Evolutionary conservation across 2,329 filamentous ascomycete genomes (phyloP).

Genomic region (Pyricularia grisea): DNA sequence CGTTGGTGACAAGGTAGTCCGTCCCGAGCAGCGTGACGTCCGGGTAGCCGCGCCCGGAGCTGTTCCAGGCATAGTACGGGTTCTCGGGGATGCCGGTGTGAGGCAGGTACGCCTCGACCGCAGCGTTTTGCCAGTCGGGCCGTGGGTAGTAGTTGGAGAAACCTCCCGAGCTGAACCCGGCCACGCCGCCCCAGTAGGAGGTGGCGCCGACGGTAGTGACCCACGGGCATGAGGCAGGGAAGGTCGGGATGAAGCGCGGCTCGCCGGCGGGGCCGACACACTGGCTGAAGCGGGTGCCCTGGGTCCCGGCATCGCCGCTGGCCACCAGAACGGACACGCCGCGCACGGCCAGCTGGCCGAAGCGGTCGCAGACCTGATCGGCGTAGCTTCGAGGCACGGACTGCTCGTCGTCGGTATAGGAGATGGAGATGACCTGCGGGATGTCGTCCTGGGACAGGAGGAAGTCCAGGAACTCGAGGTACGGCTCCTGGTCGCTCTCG

Average conservation of each 20-base stretch:
- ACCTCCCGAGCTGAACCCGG: conserved; percentile 41
- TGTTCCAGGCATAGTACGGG: conserved; percentile 30
- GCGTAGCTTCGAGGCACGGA: conserved; percentile 50
- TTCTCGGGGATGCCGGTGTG: conserved; percentile 34
- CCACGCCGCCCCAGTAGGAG: conserved; percentile 34
- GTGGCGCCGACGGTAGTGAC: conserved; percentile 56
- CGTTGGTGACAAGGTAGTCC: conserved; percentile 21
- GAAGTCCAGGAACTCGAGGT: conserved; percentile 52
- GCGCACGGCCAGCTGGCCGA: conserved; percentile 54
- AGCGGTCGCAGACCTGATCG: conserved; percentile 40
- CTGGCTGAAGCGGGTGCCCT: background rate
- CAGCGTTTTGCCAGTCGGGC: conserved; percentile 34
- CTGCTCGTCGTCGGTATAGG: conserved; percentile 62
- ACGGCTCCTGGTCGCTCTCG: conserved; percentile 53
- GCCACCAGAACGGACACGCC: conserved; percentile 59
- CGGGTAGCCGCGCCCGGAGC: conserved; percentile 17
- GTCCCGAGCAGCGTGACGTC: conserved; percentile 16
- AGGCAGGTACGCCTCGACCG: conserved; percentile 32
- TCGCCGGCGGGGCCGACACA: conserved; percentile 15
- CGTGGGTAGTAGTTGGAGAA: conserved; percentile 37
- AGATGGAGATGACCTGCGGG: conserved; percentile 57
- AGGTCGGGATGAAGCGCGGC: conserved; percentile 31
- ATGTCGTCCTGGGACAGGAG: conserved; percentile 44
- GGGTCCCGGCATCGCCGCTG: conserved; percentile 42
- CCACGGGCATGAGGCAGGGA: conserved; percentile 40